Percentiles rank a stretch among this genome's conserved stretches.
Evolutionary conservation across 2,329 filamentous ascomycete genomes (phyloP).

Genomic region (Verticillium dahliae): DNA sequence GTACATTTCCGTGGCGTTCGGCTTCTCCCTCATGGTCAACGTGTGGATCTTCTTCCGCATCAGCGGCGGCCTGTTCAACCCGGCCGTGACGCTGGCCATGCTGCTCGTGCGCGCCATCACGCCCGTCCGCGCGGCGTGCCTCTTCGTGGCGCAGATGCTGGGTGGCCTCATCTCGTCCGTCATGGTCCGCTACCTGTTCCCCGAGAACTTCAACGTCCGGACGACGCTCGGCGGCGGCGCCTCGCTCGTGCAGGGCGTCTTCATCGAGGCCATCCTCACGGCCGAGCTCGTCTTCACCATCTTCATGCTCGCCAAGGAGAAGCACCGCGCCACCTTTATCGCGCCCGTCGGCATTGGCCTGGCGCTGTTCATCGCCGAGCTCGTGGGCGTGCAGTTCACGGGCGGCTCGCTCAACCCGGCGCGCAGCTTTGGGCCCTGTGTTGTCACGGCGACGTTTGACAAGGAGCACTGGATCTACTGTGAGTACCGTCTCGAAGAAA

Average conservation of each 20-base stretch:
- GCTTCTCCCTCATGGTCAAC: slow-evolving; percentile 36
- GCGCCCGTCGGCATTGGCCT: slow-evolving; percentile 41
- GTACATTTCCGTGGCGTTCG: slow-evolving; percentile 34
- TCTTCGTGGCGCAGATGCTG: slow-evolving; percentile 45
- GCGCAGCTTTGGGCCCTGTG: slow-evolving; percentile 38
- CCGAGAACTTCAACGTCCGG: slow-evolving; percentile 32
- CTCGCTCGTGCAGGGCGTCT: slow-evolving; percentile 35
- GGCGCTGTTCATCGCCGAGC: slow-evolving; percentile 36
- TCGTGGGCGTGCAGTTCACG: slow-evolving; percentile 40
- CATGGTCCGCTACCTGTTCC: slow-evolving; percentile 34
- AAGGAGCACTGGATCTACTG: slow-evolving; percentile 42
- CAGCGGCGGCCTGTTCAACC: slow-evolving; percentile 30
- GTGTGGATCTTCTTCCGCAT: slow-evolving; percentile 43
- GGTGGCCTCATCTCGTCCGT: slow-evolving; percentile 37
- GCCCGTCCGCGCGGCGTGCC: slow-evolving; percentile 33
- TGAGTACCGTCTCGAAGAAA: slow-evolving; percentile 11
- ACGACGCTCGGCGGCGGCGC: slow-evolving; percentile 33
- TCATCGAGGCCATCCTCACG: slow-evolving; percentile 43
- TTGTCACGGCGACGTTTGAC: slow-evolving; percentile 32
- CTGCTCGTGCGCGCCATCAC: slow-evolving; percentile 41
- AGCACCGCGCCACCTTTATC: slow-evolving; percentile 39
- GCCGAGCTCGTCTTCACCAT: slow-evolving; percentile 41
- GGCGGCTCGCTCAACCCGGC: slow-evolving; percentile 41
- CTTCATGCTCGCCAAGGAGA: slow-evolving; percentile 45
- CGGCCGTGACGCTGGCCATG: slow-evolving; percentile 42